Evolutionary conservation across 2,329 filamentous ascomycete species (phyloP), one percentile per base, ranked within the genome.

Genomic region (Xylariomycetidae sp.): DNA sequence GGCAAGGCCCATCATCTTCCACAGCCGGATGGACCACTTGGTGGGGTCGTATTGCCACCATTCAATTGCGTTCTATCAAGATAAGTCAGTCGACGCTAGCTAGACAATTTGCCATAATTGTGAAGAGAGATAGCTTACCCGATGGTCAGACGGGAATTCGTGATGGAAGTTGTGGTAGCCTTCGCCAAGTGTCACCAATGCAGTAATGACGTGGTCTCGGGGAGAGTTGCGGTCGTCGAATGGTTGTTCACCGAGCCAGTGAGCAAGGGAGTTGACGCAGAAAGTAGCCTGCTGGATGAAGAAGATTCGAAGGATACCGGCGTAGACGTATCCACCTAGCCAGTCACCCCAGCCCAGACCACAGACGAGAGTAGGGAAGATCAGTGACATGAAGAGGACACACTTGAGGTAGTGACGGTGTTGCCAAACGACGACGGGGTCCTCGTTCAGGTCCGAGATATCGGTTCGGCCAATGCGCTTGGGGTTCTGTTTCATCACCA

Each of bases 151-250:
- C 23, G 79, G 79, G 59, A 83, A 83, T 51, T 83, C 79, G 64
- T 84, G 80, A 62, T 84, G 80, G 68, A 83, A 83, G 66, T 83
- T 84, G 67, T 83, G 79, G 64, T 82, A 84, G 13, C 80, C 80
- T 59, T 84, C 79, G 19, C 79, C 79, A 25, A 84, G 72, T 15
- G 80, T 84, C 40, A 80, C 69, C 5, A 83, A 61, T 28, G 79
- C 80, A 19, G 79, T 83, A 56, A 84, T 68, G 49, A 82, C 68
- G 56, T 84, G 79, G 53, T 83, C 79, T 49, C 80, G 74, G 33
- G 79, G 79, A 27, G 75, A 80, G 69, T 83, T 82, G 56, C 77
- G 75, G 67, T 84, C 79, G 43, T 82, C 79, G 53, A 83, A 84
- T 30, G 80, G 80, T 61, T 83, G 79, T 46, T 82, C 79, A 18